phyloP scores from a whole-genome alignment of 306 rosid genomes.

The Dalbergia cultrata region DNA sequence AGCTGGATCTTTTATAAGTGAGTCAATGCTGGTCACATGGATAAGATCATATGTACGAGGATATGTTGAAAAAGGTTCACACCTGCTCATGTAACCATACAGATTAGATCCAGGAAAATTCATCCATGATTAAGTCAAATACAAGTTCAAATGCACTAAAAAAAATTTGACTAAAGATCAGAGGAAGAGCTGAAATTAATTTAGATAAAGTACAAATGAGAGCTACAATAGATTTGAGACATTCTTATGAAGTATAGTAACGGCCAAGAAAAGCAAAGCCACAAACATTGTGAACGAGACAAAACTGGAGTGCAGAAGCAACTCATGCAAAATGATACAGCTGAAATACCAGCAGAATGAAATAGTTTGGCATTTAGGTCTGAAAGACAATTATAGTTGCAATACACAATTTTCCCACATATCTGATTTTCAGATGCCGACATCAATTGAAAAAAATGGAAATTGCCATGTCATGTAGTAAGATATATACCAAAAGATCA shows the following conservation, averaged over 20 bases:
- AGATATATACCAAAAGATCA: conserved; percentile 2
- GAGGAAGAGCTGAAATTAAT: not conserved
- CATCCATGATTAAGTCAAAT: conserved; percentile 21
- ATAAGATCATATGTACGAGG: conserved; percentile 93
- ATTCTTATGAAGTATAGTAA: not conserved
- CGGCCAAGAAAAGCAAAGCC: not conserved
- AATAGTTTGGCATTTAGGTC: not conserved
- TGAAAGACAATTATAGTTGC: conserved; percentile 30
- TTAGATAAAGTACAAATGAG: conserved; percentile 17
- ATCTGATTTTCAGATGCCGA: not conserved
- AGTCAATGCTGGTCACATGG: conserved; percentile 82
- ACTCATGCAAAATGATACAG: not conserved
- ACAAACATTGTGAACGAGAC: not conserved
- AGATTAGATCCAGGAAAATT: conserved; percentile 47
- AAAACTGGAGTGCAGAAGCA: conserved; percentile 22
- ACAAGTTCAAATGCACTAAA: conserved; percentile 10
- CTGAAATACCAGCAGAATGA: not conserved
- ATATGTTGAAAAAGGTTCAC: conserved; percentile 97
- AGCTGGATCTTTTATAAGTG: conserved; percentile 71
- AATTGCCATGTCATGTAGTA: not conserved
- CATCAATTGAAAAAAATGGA: not conserved
- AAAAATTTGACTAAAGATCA: not conserved
- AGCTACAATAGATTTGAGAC: conserved; percentile 9
- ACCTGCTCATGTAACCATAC: conserved; percentile 65
- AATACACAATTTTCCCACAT: conserved; percentile 3